A percentile compares a stretch with the other conserved stretches of the same genome.
Conservation (phyloP, 225 moss, liverwort and hornwort species). For the Physcomitrellopsis africana region DNA sequence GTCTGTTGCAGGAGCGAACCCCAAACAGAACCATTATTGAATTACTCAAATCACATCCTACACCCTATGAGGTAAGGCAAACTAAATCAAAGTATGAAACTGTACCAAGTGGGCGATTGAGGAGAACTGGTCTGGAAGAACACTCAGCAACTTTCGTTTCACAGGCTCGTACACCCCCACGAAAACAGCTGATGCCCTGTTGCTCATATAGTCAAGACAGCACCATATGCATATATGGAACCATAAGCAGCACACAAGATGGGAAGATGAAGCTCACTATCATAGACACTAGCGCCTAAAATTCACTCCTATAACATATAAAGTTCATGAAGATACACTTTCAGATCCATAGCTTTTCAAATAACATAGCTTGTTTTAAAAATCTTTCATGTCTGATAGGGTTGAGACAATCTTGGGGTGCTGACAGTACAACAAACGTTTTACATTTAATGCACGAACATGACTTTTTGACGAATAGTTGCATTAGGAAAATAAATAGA, state of each 20-base stretch:
- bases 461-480: not conserved
- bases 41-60: not conserved
- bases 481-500: not conserved
- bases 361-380: not conserved
- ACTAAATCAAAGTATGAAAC: not conserved
- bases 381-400: not conserved
- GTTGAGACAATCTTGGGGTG: not conserved
- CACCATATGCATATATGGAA: conserved; percentile 1
- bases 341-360: not conserved
- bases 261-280: conserved; percentile 2
- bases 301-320: not conserved
- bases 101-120: conserved; percentile 82
- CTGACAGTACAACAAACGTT: not conserved
- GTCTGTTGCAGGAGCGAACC: conserved; percentile 36
- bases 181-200: conserved; percentile 86
- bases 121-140: conserved; percentile 69
- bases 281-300: not conserved
- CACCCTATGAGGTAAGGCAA: not conserved
- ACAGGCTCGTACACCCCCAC: conserved; percentile 86
- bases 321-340: conserved; percentile 7
- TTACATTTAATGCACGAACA: no score
- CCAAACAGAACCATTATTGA: conserved; percentile 7
- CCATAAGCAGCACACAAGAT: not conserved
- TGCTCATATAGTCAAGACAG: conserved; percentile 4
- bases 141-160: conserved; percentile 68